Conservation (phyloP, 2,329 filamentous ascomycete genomes). For the Trichoderma semiorbis region DNA sequence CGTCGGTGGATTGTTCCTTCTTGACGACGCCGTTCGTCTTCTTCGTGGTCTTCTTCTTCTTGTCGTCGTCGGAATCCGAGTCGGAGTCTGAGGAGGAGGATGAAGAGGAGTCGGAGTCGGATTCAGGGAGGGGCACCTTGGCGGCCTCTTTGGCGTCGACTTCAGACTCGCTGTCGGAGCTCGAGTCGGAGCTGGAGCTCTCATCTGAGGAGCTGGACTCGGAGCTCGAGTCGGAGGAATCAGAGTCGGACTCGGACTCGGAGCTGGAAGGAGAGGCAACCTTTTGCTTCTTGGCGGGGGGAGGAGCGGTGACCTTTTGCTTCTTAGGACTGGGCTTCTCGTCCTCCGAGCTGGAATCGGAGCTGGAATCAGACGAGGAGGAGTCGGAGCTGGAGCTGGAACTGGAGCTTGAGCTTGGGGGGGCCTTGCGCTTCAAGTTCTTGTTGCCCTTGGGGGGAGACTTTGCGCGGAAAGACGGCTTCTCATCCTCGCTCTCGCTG, state of each 20-base stretch:
- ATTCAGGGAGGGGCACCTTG: constrained; percentile 43
- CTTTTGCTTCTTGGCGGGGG: constrained; percentile 50
- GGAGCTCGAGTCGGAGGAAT: constrained; percentile 17
- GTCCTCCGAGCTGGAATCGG: constrained; percentile 34
- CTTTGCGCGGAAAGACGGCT: constrained; percentile 23
- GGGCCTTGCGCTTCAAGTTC: constrained; percentile 42
- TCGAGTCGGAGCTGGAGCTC: constrained; percentile 37
- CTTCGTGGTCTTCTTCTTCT: constrained; percentile 25
- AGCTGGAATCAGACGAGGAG: constrained; percentile 24
- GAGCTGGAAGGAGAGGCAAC: constrained; percentile 28
- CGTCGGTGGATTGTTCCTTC: constrained; percentile 34
- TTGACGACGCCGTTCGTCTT: constrained; percentile 20
- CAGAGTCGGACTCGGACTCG: constrained; percentile 4
- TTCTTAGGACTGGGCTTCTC: constrained; percentile 53
- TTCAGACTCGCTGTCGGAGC: constrained; percentile 36
- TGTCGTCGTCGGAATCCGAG: constrained; percentile 31
- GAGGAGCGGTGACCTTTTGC: constrained; percentile 37
- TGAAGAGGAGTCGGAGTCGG: constrained; percentile 26
- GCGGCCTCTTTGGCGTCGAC: constrained; percentile 38
- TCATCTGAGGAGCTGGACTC: constrained; percentile 26
- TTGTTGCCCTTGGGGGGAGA: constrained; percentile 24
- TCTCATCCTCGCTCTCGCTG: constrained; percentile 21
- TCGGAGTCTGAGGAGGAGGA: constrained; percentile 25
- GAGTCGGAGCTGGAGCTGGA: constrained; percentile 19
- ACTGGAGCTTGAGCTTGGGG: constrained; percentile 23